These are phyloP conservation scores for Nannochloropsis gaditana DNA, from an alignment of 108 stramenopile species.

Conservation along the genomic window DNA sequence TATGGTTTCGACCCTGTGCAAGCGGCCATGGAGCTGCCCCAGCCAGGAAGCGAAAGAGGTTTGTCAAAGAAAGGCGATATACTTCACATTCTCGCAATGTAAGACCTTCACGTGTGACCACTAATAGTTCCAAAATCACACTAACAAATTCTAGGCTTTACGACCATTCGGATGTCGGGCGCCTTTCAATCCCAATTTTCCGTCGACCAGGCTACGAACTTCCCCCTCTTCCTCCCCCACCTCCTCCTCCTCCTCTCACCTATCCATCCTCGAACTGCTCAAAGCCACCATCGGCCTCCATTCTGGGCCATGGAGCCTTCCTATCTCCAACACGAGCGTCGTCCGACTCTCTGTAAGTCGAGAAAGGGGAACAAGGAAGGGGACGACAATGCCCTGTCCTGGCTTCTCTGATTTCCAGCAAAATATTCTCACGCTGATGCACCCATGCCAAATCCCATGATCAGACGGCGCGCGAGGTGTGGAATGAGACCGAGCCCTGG, in stretches of 20 bases:
- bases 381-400: neutral
- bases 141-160: no score
- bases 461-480: neutral
- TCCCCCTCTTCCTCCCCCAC: conserved; percentile 3
- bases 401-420: neutral
- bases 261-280: conserved; percentile 1
- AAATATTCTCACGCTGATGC: no score
- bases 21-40: no score
- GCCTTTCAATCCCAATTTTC: neutral
- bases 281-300: conserved; percentile 17
- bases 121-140: no score
- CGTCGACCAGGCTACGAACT: neutral
- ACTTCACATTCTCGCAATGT: no score
- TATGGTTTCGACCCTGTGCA: no score
- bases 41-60: no score
- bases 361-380: neutral
- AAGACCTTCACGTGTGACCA: no score
- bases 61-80: no score
- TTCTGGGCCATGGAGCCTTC: neutral
- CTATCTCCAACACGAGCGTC: neutral
- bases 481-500: conserved; percentile 16
- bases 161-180: no score
- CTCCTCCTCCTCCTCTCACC: neutral
- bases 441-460: neutral
- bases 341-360: neutral